A percentile compares a stretch with the other conserved stretches of the same genome.
Evolutionary conservation across 495 filamentous ascomycete species (phyloP).

Genomic region (Aspergillus biplanus): DNA sequence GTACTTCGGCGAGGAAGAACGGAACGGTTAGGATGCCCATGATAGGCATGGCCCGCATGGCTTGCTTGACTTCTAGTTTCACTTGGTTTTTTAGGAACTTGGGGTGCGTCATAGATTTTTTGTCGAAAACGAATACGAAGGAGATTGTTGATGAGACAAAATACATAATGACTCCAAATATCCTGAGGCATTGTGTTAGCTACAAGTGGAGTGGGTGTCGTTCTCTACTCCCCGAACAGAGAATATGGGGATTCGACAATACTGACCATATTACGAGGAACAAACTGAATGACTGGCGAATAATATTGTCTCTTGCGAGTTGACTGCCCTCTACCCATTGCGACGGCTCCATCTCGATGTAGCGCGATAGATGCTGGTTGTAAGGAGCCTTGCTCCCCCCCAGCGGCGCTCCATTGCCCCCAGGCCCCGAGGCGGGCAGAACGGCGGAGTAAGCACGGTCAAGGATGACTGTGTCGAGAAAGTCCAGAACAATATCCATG

Average conservation of each 20-base stretch:
- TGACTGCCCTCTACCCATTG: constrained; percentile 71
- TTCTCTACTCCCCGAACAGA: neutral
- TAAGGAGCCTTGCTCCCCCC: neutral
- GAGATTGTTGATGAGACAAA: constrained; percentile 75
- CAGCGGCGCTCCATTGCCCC: neutral
- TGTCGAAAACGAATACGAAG: constrained; percentile 89
- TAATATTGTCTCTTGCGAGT: constrained; percentile 71
- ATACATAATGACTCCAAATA: constrained; percentile 71
- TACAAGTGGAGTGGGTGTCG: neutral
- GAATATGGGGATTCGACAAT: neutral
- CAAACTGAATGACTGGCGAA: constrained; percentile 67
- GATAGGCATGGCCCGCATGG: constrained; percentile 67
- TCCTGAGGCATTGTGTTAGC: constrained; percentile 8
- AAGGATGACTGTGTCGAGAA: constrained; percentile 73
- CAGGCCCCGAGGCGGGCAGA: constrained; percentile 46
- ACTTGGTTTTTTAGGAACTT: constrained; percentile 93
- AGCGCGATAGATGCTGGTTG: constrained; percentile 26
- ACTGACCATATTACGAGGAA: constrained; percentile 77
- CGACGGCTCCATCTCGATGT: constrained; percentile 62
- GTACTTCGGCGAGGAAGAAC: constrained; percentile 79
- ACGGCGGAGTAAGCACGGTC: constrained; percentile 72
- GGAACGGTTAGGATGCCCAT: constrained; percentile 82
- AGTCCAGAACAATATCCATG: constrained; percentile 86
- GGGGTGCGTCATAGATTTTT: constrained; percentile 79
- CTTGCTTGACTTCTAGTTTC: constrained; percentile 76